These are phyloP conservation scores for Venturiaceae sp. DNA, from an alignment of 2,329 filamentous ascomycete genomes.

Conservation along the genomic window DNA sequence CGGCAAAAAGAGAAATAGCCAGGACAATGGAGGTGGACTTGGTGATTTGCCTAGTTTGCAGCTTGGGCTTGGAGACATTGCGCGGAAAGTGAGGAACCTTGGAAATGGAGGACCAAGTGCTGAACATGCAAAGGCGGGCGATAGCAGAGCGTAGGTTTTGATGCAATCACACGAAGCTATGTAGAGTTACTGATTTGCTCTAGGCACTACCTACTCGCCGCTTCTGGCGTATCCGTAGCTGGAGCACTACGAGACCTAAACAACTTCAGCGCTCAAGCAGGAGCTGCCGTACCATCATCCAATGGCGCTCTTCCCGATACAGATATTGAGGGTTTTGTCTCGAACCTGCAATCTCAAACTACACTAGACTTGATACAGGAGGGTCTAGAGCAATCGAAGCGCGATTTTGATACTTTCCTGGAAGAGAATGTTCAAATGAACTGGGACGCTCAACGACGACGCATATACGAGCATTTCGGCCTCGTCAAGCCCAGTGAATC, in stretches of 20 bases:
- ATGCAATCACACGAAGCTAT: not conserved
- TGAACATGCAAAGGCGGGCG: constrained; percentile 33
- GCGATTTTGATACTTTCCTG: constrained; percentile 87
- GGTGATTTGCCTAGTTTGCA: constrained; percentile 83
- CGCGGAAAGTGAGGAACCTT: constrained; percentile 64
- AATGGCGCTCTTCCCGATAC: constrained; percentile 34
- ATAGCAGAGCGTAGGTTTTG: constrained; percentile 42
- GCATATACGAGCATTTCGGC: constrained; percentile 94
- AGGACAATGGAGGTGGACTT: constrained; percentile 51
- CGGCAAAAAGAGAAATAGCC: constrained; percentile 57
- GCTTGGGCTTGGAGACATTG: constrained; percentile 82
- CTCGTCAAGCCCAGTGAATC: constrained; percentile 42
- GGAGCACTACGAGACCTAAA: constrained; percentile 80
- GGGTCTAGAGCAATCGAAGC: constrained; percentile 77
- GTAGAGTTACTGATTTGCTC: not conserved
- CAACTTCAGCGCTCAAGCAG: constrained; percentile 57
- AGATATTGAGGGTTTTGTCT: constrained; percentile 62
- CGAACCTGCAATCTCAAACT: constrained; percentile 80
- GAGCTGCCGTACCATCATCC: constrained; percentile 40
- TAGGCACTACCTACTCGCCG: constrained; percentile 85
- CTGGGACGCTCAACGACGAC: constrained; percentile 87
- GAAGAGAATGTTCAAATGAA: constrained; percentile 93
- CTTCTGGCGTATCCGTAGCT: constrained; percentile 83
- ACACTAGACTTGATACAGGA: constrained; percentile 87
- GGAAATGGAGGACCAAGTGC: constrained; percentile 60